These are phyloP conservation scores for Crithidia bombi DNA, from an alignment of 208 protist species.

Conservation along the genomic window DNA sequence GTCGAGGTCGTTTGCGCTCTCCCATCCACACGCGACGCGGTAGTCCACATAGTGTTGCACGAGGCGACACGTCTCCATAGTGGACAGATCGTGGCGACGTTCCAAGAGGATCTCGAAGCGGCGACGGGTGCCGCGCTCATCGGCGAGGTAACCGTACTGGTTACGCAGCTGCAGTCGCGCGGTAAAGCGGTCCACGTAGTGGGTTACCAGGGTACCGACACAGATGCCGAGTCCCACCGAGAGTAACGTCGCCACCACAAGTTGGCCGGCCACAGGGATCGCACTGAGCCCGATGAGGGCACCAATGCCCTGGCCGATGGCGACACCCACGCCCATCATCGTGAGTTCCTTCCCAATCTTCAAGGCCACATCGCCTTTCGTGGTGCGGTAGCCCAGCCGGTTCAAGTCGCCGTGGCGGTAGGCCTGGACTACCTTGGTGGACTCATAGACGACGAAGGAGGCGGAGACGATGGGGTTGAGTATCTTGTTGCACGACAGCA, in stretches of 20 bases:
- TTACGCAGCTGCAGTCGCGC: constrained; percentile 58
- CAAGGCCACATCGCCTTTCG: constrained; percentile 54
- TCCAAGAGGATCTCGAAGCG: constrained; percentile 70
- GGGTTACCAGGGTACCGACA: constrained; percentile 62
- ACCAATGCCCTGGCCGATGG: constrained; percentile 64
- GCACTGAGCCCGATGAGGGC: constrained; percentile 55
- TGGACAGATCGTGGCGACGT: constrained; percentile 62
- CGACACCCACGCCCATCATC: constrained; percentile 59
- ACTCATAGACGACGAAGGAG: constrained; percentile 64
- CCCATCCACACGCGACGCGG: constrained; percentile 76
- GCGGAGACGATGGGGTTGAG: constrained; percentile 61
- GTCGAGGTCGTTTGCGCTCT: constrained; percentile 65
- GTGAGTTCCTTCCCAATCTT: constrained; percentile 60
- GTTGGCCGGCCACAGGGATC: constrained; percentile 67
- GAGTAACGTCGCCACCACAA: constrained; percentile 54
- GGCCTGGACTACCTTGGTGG: constrained; percentile 47
- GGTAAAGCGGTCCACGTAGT: constrained; percentile 72
- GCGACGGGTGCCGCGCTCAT: constrained; percentile 53
- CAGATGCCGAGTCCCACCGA: constrained; percentile 63
- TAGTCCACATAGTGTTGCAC: constrained; percentile 85
- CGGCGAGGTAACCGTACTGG: constrained; percentile 64
- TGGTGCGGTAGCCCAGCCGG: constrained; percentile 59
- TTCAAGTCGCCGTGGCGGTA: constrained; percentile 65
- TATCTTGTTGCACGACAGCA: constrained; percentile 53
- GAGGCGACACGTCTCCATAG: constrained; percentile 60